These are phyloP conservation scores for Creolimax fragrantissima DNA, from an alignment of 78 protist species.

Conservation along the genomic window DNA sequence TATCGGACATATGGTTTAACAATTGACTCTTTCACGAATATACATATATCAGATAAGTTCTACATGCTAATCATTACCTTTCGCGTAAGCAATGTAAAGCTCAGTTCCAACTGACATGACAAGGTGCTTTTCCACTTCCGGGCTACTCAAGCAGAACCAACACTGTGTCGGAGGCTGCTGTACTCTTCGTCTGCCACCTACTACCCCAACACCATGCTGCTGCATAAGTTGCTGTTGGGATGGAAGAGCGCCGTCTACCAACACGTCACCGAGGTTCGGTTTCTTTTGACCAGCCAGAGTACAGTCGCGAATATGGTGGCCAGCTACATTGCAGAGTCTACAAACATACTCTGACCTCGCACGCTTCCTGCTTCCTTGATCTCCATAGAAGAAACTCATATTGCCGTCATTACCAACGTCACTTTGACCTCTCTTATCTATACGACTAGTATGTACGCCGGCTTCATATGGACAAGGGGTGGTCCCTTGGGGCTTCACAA, in stretches of 20 bases:
- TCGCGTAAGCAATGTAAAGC: neutral
- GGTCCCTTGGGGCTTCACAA: neutral
- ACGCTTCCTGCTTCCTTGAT: neutral
- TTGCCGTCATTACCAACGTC: neutral
- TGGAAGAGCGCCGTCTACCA: neutral
- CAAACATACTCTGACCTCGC: conserved; percentile 2
- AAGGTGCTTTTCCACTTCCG: conserved; percentile 26
- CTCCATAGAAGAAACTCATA: neutral
- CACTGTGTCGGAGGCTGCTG: neutral
- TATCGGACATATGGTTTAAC: too few species aligned
- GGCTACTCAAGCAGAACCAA: conserved; percentile 19
- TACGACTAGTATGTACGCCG: neutral
- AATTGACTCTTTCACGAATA: too few species aligned
- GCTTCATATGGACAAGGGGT: neutral
- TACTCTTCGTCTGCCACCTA: neutral
- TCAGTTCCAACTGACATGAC: conserved; percentile 13
- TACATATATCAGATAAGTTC: neutral
- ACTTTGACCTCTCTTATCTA: neutral
- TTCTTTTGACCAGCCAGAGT: neutral
- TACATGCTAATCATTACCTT: neutral
- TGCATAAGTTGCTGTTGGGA: neutral
- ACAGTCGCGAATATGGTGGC: conserved; percentile 9
- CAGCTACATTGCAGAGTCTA: neutral
- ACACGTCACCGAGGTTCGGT: neutral
- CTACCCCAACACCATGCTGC: neutral